Evolutionary conservation across 2,329 filamentous ascomycete genomes (phyloP).

Genomic region (Colletotrichum zoysiae): DNA sequence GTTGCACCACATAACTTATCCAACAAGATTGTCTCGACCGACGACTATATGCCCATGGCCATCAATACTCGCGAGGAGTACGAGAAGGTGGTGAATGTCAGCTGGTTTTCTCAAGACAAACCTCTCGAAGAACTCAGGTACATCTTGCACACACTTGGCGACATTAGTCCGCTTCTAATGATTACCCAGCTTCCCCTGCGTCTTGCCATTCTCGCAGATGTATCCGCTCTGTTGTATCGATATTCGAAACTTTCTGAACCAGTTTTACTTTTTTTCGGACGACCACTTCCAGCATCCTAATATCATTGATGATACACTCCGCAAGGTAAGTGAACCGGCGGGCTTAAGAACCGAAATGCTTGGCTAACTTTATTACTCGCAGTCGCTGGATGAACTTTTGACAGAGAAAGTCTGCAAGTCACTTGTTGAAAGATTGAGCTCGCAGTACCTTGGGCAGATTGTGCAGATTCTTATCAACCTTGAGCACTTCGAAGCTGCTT

Average conservation of each 20-base stretch:
- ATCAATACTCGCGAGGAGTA: slow-evolving; percentile 93
- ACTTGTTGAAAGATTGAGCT: slow-evolving; percentile 87
- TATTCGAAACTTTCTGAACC: slow-evolving; percentile 96
- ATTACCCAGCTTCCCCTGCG: slow-evolving; percentile 82
- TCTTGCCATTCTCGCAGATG: slow-evolving; percentile 99
- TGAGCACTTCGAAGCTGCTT: slow-evolving; percentile 96
- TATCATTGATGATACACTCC: slow-evolving; percentile 91
- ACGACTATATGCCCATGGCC: slow-evolving; percentile 99
- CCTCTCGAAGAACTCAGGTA: slow-evolving; percentile 80
- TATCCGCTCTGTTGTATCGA: slow-evolving; percentile 98
- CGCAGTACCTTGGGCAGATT: slow-evolving; percentile 96
- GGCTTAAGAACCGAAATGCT: not conserved
- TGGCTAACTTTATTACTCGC: not conserved
- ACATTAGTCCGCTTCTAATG: slow-evolving; percentile 34
- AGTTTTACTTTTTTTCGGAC: slow-evolving; percentile 97
- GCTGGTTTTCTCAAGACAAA: slow-evolving; percentile 93
- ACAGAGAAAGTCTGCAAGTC: slow-evolving; percentile 92
- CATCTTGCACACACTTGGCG: slow-evolving; percentile 44
- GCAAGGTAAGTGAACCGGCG: slow-evolving; percentile 65
- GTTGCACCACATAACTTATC: slow-evolving; percentile 39
- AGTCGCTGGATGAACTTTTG: slow-evolving; percentile 95
- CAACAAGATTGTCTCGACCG: slow-evolving; percentile 78
- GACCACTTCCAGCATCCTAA: slow-evolving; percentile 94
- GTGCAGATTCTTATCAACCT: slow-evolving; percentile 98
- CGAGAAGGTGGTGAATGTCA: slow-evolving; percentile 94